A percentile compares a stretch with the other conserved stretches of the same genome.
Evolutionary conservation across 331 rosid species (phyloP).

Genomic region (Rosa hybrid): DNA sequence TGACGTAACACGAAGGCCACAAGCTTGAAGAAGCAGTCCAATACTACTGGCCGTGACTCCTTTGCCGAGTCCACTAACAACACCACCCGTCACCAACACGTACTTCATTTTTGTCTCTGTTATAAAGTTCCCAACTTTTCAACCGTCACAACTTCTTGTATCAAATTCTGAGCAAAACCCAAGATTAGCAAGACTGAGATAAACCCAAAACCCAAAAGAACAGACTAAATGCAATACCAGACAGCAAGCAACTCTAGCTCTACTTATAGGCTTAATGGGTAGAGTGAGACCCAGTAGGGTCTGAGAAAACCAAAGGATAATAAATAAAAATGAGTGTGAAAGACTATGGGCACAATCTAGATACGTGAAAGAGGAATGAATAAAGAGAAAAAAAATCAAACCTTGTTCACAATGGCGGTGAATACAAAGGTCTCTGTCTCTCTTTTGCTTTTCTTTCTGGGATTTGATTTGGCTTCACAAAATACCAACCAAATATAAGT

Average conservation of each 20-base stretch:
- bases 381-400: constrained; percentile 43
- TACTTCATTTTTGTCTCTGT: constrained; percentile 60
- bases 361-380: neutral
- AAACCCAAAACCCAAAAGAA: neutral
- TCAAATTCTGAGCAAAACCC: constrained; percentile 37
- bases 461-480: constrained; percentile 24
- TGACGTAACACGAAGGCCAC: constrained; percentile 88
- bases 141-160: constrained; percentile 30
- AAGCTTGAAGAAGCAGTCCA: constrained; percentile 74
- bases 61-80: constrained; percentile 93
- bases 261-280: constrained; percentile 9
- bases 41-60: constrained; percentile 95
- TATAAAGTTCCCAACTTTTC: constrained; percentile 9
- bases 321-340: neutral
- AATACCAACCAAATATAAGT: neutral
- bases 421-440: constrained; percentile 55
- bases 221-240: neutral
- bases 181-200: constrained; percentile 25
- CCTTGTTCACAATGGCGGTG: constrained; percentile 86
- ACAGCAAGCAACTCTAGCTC: neutral
- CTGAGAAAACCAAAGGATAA: constrained; percentile 29
- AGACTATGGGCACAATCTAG: constrained; percentile 26
- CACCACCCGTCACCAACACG: constrained; percentile 93
- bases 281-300: constrained; percentile 22
- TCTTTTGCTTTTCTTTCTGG: constrained; percentile 34